Evolutionary conservation across 352 stramenopile species (phyloP), one percentile per base, ranked within the genome.

Genomic region (Pythium folliculosum): DNA sequence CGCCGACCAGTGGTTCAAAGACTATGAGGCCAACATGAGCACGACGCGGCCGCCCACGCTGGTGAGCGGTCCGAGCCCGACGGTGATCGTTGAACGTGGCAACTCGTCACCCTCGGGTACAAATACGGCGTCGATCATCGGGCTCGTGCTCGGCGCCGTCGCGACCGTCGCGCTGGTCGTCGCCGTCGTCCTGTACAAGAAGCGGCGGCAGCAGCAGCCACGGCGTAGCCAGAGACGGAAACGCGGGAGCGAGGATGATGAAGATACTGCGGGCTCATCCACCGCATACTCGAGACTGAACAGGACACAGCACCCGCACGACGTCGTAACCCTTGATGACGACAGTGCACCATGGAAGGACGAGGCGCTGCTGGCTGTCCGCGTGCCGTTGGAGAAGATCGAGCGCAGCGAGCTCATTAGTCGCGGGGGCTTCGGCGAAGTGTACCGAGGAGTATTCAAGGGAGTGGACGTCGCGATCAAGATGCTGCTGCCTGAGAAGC

Each of bases 401-500:
- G 27, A 60, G 14, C 52, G 52, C 30, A 30, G 16, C 4, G n/a
- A 23, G 30, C 50, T 57, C 27, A 5, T 57, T 3, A 57, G 50
- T 6, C 27, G 50, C 23, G 50, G 50, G 1, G 50, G 50, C 27
- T 57, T 57, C 43, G 50, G 50, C n/a, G 50, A 57, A 57, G 50
- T 57, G 19, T 57, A 57, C 50, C 30, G 19, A 3, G 50, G 50
- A 16, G 5, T 2, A 6, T 57, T 44, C 50, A 57, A 57, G 43
- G 30, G 17, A 14, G 17, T 6, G 4, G 30, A 13, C 22, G 50
- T 57, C 17, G 50, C 50, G 27, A 57, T 57, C 50, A 57, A 57
- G 30, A 21, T 14, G 0, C 30, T 57, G 9, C 30, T 57, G 6
- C 27, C 17, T 0, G 73, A 84, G 21, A 77, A 62, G 9, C 58